Percentiles rank a stretch among this genome's conserved stretches.
phyloP scores from a whole-genome alignment of 257 asterid genomes.

The Solanum etuberosum region DNA sequence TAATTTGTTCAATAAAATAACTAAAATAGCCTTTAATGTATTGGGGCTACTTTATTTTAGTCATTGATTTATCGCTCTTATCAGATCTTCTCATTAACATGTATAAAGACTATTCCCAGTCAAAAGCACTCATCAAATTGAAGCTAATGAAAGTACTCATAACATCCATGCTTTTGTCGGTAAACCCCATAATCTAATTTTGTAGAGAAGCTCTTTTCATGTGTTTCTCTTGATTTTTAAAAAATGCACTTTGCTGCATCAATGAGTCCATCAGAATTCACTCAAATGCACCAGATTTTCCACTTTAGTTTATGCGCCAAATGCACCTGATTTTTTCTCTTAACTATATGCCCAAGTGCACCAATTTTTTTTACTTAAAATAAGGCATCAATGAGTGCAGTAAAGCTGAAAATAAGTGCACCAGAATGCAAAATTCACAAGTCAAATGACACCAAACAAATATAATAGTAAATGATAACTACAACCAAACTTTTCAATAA shows the following conservation, averaged over 20 bases:
- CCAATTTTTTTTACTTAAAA: not conserved
- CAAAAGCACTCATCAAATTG: not conserved
- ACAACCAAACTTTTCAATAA: not conserved
- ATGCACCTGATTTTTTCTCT: not conserved
- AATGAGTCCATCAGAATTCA: not conserved
- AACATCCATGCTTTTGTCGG: not conserved
- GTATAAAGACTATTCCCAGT: not conserved
- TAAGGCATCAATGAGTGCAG: not conserved
- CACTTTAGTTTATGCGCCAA: not conserved
- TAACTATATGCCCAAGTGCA: not conserved
- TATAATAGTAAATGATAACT: not conserved
- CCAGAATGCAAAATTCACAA: not conserved
- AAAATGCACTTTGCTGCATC: not conserved
- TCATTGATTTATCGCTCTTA: not conserved
- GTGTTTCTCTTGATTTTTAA: not conserved
- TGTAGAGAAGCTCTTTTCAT: not conserved
- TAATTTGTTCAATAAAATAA: no score
- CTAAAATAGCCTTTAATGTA: not conserved
- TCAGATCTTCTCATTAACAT: not conserved
- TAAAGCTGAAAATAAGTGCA: not conserved
- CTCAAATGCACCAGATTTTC: not conserved
- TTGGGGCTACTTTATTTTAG: not conserved
- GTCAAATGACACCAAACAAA: not conserved
- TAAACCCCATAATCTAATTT: not conserved
- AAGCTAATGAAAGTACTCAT: not conserved